Base-by-base conservation (phyloP, 139 green algal genomes). In the Edaphochlamys debaryana region DNA sequence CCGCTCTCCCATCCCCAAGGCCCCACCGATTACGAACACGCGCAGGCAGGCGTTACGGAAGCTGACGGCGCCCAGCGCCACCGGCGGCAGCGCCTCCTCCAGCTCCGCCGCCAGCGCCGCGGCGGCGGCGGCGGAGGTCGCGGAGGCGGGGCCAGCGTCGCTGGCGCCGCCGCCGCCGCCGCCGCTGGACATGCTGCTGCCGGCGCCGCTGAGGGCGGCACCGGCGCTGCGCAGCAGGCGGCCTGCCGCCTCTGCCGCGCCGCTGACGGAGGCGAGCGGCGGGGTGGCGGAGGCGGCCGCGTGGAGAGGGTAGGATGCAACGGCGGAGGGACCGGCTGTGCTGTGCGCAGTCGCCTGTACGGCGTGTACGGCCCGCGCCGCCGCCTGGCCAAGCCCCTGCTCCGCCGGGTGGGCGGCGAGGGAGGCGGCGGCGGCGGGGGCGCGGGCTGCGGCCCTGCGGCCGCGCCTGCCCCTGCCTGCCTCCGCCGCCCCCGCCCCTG, bases 41-140 rank as follows among this genome's bases (percentile, higher is more conserved):
- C 87, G 56, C 64, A 94, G 40, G 1, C 52, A 40, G 29, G 68
- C 87, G 9, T 85, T 73, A 0, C 63, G 38, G 22, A 92, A 8
- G 11, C 67, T 74, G 17, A 95, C 67, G 38, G 79, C 37, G 1
- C 88, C 89, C 58, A 95, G 54, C 4, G 86, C 85, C 36, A 91
- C 79, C 30, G 74, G 74, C 38, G 80, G 68, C 89, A 95, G 36
- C 22, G 86, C 41, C 89, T 90, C 69, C 32, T 66, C 72, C 41
- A 62, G 11, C 64, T 77, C 73, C 11, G 50, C 64, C 11, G 52
- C 73, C 68, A 89, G 72, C 38, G 45, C 36, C 27, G 32, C 68
- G 48, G 77, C 75, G 38, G 20, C 60, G 30, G 76, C 45, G 67
- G 48, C 41, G 77, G 36, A 66, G 45, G 40, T 17, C 40, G n/a